phyloP scores from a whole-genome alignment of 345 rosid genomes.

The Combretum micranthum region DNA sequence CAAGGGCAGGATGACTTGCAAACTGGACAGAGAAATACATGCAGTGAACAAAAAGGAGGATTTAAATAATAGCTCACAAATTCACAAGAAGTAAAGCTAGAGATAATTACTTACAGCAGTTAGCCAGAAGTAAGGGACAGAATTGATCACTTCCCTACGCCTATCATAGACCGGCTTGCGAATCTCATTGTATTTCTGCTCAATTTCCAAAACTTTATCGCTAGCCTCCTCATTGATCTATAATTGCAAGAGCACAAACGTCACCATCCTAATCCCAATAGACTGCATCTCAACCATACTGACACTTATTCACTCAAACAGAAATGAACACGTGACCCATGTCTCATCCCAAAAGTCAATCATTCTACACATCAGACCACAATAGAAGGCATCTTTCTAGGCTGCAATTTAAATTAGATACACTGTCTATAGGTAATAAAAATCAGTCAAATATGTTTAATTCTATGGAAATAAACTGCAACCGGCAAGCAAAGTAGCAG shows the following conservation, averaged over 20 bases:
- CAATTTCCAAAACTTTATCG: constrained; percentile 84
- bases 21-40: constrained; percentile 38
- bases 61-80: background rate
- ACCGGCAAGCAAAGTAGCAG: too few relatives aligned
- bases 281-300: too few relatives aligned
- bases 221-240: constrained; percentile 95
- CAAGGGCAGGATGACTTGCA: constrained; percentile 82
- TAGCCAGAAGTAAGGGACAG: constrained; percentile 89
- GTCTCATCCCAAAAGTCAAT: too few relatives aligned
- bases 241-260: background rate
- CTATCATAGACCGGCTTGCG: constrained; percentile 85
- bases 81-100: background rate
- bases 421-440: too few relatives aligned
- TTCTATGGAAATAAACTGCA: too few relatives aligned
- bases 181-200: constrained; percentile 75
- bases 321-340: too few relatives aligned
- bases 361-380: too few relatives aligned
- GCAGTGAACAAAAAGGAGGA: background rate
- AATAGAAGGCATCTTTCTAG: too few relatives aligned
- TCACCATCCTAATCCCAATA: background rate
- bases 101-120: constrained; percentile 62
- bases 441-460: too few relatives aligned
- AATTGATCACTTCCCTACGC: constrained; percentile 62
- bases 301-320: too few relatives aligned
- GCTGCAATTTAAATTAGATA: too few relatives aligned